Evolutionary conservation across 192 early-diverging fungal genomes (phyloP), one percentile per base, ranked within the genome.

Genomic region (Phlyctochytrium arcticum): DNA sequence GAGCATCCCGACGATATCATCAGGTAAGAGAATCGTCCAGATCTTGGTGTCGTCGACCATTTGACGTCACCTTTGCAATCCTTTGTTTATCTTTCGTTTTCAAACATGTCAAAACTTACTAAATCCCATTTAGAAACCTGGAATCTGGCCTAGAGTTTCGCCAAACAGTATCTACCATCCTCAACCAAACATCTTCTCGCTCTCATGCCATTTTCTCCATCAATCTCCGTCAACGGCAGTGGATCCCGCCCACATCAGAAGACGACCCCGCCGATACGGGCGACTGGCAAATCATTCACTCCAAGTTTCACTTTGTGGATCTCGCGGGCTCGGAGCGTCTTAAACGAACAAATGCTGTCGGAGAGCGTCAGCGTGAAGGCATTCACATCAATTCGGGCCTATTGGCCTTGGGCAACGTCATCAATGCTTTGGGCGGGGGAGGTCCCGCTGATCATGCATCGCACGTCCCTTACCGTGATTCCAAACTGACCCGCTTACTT

Each of bases 251-350:
- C 51, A 57, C 65, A 5, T 59, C 39, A 1, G 50, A 53, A 2
- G n/a, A 42, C 39, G 39, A 10, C 39, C 12, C 19, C 50, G n/a
- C n/a, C 24, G 53, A 54, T 6, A 36, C 36, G 23, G 85, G 76
- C 7, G 85, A 86, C 50, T 79, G 79, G 69, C 65, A 89, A 15
- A 75, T 78, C 4, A 68, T 89, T 15, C 81, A 79, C 7, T 92
- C 90, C 50, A 98, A 98, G 73, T 90, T 98, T 36, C 87, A 98
- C 68, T 98, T 98, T 80, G 95, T 98, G 27, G 95, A 98, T 76
- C 73, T 98, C 71, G 95, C 95, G 17, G 95, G 95, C 12, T 33
- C 51, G 0, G 67, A 71, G 48, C 56, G 73, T 15, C 74, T 98
- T 17, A 96, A 98, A 76, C 79, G 88, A 48, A 98, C 95, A 5